Base-by-base conservation (phyloP, 192 early-diverging fungal species). In the Linnemannia zychae region DNA sequence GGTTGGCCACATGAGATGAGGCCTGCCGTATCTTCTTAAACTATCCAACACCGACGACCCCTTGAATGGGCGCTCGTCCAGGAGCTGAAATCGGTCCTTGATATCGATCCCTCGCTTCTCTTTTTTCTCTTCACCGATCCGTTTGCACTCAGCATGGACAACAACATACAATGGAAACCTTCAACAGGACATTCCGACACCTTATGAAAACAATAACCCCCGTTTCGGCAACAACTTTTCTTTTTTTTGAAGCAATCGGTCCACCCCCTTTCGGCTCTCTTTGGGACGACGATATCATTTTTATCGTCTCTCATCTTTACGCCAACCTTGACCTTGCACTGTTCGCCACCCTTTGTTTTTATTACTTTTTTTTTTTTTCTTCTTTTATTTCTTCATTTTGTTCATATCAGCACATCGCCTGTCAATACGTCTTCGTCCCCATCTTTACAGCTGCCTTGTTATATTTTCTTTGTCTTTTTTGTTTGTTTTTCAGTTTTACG, bases 1-100 rank as follows among this genome's bases (percentile, higher is more conserved):
- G 83, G 70, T 70, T 76, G 33, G 78, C 83, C 68, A 85, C 83
- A n/a, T 84, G 82, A 84, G 69, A 79, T 85, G 83, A 74, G 82
- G 82, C 82, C 82, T 72, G 73, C 44, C 36, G 50, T 65, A n/a
- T n/a, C 53, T 52, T n/a, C 67, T 66, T 84, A 78, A 84, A 78
- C 76, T 75, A 70, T 46, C 40, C 73, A 68, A 40, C 53, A 75
- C 38, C 40, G 53, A 44, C 28, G 73, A 65, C 75, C 73, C 52
- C 74, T 72, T 74, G 65, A 80, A 73, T 80, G 57, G 57, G 57
- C 24, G 15, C 33, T 73, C 44, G 72, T 73, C 37, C 17, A 20
- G 48, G 53, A 33, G 47, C 13, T 68, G 70, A 71, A 34, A 66
- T 72, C 69, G 44, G 1, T 20, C 34, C 38, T 22, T 3, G 34